These are phyloP conservation scores for Ophiostoma sp. DNA, from an alignment of 2,329 filamentous ascomycete species.

Conservation along the genomic window DNA sequence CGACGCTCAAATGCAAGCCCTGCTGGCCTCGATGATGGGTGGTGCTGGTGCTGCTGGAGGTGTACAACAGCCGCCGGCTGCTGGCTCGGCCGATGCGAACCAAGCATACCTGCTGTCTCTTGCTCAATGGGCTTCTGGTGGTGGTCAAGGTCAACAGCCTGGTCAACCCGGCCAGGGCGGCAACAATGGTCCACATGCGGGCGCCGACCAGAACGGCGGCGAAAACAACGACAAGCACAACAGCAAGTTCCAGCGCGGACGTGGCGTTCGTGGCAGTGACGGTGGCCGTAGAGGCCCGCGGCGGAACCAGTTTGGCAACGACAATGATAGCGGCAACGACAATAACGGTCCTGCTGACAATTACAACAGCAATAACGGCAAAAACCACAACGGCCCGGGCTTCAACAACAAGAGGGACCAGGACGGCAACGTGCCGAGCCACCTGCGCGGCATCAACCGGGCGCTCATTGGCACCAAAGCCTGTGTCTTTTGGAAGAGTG, in stretches of 20 bases:
- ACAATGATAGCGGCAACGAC: neutral
- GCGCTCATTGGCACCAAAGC: constrained; percentile 65
- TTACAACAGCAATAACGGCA: neutral
- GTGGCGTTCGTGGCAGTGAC: neutral
- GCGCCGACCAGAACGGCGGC: neutral
- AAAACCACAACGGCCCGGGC: constrained; percentile 4
- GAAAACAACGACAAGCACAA: neutral
- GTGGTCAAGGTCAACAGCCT: neutral
- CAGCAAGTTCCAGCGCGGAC: neutral
- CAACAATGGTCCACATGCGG: neutral
- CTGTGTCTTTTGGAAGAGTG: constrained; percentile 69
- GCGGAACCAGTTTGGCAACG: neutral
- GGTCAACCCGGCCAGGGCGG: neutral
- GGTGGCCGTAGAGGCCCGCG: neutral
- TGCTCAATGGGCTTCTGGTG: constrained; percentile 25
- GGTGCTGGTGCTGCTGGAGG: constrained; percentile 11
- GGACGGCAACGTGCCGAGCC: constrained; percentile 39
- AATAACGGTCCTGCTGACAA: too few species aligned
- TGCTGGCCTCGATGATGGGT: constrained; percentile 24
- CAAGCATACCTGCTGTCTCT: constrained; percentile 27
- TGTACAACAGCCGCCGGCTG: neutral
- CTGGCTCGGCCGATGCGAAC: neutral
- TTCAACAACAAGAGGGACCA: constrained; percentile 31
- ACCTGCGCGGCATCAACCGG: constrained; percentile 52
- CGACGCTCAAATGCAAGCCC: constrained; percentile 29